Evolutionary conservation across 2,329 filamentous ascomycete species (phyloP).

Genomic region (Neonectria magnoliae): DNA sequence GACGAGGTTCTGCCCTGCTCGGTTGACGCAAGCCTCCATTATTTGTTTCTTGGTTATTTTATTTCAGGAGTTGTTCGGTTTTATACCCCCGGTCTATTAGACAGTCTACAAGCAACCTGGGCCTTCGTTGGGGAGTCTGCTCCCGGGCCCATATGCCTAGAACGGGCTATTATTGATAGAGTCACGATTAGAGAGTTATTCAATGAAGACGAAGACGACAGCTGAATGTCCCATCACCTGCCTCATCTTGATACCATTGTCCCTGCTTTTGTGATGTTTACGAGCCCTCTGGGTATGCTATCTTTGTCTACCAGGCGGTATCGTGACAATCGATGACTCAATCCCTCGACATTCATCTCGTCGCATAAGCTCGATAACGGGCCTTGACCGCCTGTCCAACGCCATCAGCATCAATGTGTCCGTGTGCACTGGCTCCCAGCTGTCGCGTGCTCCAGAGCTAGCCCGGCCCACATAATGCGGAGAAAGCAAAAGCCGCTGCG

Average conservation of each 20-base stretch:
- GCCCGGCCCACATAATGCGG: slow-evolving; percentile 26
- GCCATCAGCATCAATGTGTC: background rate
- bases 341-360: slow-evolving; percentile 8
- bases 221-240: background rate
- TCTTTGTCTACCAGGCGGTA: background rate
- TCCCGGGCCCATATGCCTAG: slow-evolving; percentile 38
- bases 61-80: slow-evolving; percentile 42
- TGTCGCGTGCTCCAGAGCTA: slow-evolving; percentile 25
- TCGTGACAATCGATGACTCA: background rate
- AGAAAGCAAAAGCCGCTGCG: slow-evolving; percentile 11
- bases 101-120: slow-evolving; percentile 39
- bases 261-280: background rate
- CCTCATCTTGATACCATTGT: background rate
- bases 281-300: background rate
- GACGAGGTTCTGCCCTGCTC: slow-evolving; percentile 3
- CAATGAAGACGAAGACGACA: slow-evolving; percentile 34
- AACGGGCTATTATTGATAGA: slow-evolving; percentile 44
- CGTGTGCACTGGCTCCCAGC: slow-evolving; percentile 13
- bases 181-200: slow-evolving; percentile 25
- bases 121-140: slow-evolving; percentile 27
- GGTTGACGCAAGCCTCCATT: background rate
- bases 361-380: slow-evolving; percentile 8
- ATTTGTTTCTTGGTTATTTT: slow-evolving; percentile 22
- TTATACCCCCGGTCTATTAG: slow-evolving; percentile 47
- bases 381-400: background rate